Evolutionary conservation across 2,329 filamentous ascomycete genomes (phyloP).

Genomic region (Claviceps arundinis): DNA sequence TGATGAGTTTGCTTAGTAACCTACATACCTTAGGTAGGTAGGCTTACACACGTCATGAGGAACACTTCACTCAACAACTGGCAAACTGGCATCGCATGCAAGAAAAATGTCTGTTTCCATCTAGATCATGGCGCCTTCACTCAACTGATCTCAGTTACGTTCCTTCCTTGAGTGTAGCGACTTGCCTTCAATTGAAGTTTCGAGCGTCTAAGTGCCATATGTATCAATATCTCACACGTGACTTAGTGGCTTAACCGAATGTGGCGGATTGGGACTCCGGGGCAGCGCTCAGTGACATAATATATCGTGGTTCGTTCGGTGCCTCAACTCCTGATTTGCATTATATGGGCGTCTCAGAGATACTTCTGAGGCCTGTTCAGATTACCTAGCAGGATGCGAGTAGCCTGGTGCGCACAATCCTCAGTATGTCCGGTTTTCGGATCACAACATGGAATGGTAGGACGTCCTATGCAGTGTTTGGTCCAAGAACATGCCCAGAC

Average conservation of each 20-base stretch:
- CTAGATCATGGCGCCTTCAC: background rate
- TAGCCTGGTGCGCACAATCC: background rate
- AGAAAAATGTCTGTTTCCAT: background rate
- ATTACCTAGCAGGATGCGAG: background rate
- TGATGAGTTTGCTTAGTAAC: background rate
- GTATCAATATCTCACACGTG: background rate
- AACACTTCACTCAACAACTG: background rate
- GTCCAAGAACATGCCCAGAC: background rate
- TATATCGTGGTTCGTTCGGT: background rate
- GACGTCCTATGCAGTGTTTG: constrained; percentile 12
- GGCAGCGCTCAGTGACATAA: background rate
- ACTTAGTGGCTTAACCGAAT: background rate
- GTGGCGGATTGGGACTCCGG: background rate
- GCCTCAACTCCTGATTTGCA: background rate
- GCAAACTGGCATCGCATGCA: background rate
- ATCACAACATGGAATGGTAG: constrained; percentile 81
- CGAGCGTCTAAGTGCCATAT: too few species aligned
- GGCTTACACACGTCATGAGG: background rate
- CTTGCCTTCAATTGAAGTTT: background rate
- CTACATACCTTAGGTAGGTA: background rate
- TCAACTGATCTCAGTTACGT: background rate
- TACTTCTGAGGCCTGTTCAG: background rate
- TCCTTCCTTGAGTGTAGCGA: too few species aligned
- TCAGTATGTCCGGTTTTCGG: constrained; percentile 51
- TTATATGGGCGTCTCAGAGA: background rate